Base-by-base conservation (phyloP, 768 basidiomycete species). In the Agrocybe chaxingu region DNA sequence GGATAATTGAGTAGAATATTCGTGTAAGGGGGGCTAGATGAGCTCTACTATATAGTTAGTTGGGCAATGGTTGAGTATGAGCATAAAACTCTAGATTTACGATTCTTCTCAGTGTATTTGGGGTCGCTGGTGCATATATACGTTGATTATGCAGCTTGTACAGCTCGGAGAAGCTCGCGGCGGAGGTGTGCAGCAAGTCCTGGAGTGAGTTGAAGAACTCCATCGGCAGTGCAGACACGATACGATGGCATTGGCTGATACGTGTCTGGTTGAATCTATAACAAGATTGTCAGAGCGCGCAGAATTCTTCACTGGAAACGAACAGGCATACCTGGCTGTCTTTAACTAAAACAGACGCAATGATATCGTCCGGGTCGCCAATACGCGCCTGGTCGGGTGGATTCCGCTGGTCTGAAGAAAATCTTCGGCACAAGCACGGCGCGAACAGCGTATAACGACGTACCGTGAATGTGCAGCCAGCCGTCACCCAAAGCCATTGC, bases 231-330 rank as follows among this genome's bases (percentile, higher is more conserved):
- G 66, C 86, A 90, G 12, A 92, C 52, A 13, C 91, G 81, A 64
- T 92, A 92, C 6, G 90, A 76, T 0, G 89, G 89, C 90, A 92
- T 92, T 4, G 85, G 76, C 59, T 87, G 81, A 57, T 92, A 92
- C 1, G 89, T 92, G 24, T 87, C 81, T 0, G 82, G 61, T 8
- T 77, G 60, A 31, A 89, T 84, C 87, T 88, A 12, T 35, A 42
- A 34, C 49, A 11, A 34, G 4, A 19, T 13, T 12, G 48, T 45
- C 6, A 46, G 30, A 35, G 16, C 24, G 24, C 2, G 24, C 24
- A 24, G 24, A 24, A 24, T 3, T 24, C 5, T n/a, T 42, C 24
- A n/a, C 48, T 41, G 12, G 7, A 13, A 32, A 39, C 10, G 46
- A 19, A 43, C 42, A 19, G 13, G 59, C 70, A 24, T 51, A 84